phyloP scores from a whole-genome alignment of 306 rosid species.

The Rosa chinensis region DNA sequence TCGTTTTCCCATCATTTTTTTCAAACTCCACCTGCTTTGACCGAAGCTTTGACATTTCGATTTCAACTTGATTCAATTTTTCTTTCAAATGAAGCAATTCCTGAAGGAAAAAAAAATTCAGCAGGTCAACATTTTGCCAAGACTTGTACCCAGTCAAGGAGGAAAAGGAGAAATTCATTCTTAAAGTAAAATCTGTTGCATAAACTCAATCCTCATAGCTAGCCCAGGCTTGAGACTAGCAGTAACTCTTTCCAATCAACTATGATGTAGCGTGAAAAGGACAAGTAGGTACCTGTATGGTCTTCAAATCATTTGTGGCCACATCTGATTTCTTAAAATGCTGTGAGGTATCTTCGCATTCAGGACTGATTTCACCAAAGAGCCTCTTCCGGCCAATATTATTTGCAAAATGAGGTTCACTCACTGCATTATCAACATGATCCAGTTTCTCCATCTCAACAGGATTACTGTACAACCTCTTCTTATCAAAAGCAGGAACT shows the following conservation, averaged over 20 bases:
- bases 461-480: slow-evolving; percentile 1
- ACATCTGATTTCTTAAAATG: slow-evolving; percentile 18
- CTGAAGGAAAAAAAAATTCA: slow-evolving; percentile 4
- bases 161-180: neutral
- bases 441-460: slow-evolving; percentile 1
- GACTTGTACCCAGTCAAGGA: neutral
- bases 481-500: slow-evolving; percentile 2
- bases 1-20: slow-evolving; percentile 16
- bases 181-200: neutral
- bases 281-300: slow-evolving; percentile 7
- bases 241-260: neutral
- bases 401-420: slow-evolving; percentile 13
- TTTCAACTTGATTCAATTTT: slow-evolving; percentile 26
- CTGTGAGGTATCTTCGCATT: slow-evolving; percentile 10
- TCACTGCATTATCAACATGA: neutral
- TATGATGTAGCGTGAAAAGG: neutral
- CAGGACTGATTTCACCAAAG: slow-evolving; percentile 24
- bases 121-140: neutral
- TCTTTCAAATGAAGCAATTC: slow-evolving; percentile 29
- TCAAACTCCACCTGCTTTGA: slow-evolving; percentile 16
- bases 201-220: neutral
- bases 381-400: slow-evolving; percentile 27
- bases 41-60: slow-evolving; percentile 28
- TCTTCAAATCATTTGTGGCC: slow-evolving; percentile 9
- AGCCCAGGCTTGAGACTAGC: neutral